Conservation (phyloP, 192 early-diverging fungal genomes). For the Linnemannia elongata region DNA sequence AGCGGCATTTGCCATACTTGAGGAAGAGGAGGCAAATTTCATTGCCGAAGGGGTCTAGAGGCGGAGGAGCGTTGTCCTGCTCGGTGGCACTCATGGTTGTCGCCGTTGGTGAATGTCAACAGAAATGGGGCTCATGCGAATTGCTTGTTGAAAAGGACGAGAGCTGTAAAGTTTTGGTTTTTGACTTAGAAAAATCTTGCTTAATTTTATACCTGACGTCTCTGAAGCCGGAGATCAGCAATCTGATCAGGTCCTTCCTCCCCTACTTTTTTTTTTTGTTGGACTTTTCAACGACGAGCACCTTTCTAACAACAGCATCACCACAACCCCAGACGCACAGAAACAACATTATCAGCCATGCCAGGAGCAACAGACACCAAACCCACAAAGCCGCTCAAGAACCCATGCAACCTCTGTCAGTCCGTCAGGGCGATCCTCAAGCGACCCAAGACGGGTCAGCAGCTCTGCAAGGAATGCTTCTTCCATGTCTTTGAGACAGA, state of each 20-base stretch:
- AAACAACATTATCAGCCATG: background rate
- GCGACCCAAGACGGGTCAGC: slow-evolving; percentile 92
- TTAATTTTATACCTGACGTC: background rate
- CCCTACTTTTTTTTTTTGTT: slow-evolving; percentile 3
- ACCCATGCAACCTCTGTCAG: slow-evolving; percentile 68
- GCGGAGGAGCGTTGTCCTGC: slow-evolving; percentile 14
- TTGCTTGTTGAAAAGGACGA: background rate
- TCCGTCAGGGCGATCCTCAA: slow-evolving; percentile 84
- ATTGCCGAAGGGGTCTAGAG: slow-evolving; percentile 40
- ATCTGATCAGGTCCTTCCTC: background rate
- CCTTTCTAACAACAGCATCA: slow-evolving; percentile 1
- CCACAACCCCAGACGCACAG: background rate
- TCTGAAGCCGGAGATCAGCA: background rate
- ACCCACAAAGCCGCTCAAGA: slow-evolving; percentile 33
- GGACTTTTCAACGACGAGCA: background rate
- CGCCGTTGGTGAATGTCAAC: background rate
- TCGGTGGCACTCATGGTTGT: slow-evolving; percentile 10
- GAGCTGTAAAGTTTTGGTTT: background rate
- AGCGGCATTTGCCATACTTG: slow-evolving; percentile 55
- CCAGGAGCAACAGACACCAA: slow-evolving; percentile 7
- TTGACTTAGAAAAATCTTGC: background rate
- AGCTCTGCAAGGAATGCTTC: slow-evolving; percentile 93
- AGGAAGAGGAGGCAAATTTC: slow-evolving; percentile 65
- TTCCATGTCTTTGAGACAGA: slow-evolving; percentile 94
- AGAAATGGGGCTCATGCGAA: background rate